These are phyloP conservation scores for Metschnikowia lochheadii DNA, from an alignment of 805 yeast genomes.

Conservation along the genomic window DNA sequence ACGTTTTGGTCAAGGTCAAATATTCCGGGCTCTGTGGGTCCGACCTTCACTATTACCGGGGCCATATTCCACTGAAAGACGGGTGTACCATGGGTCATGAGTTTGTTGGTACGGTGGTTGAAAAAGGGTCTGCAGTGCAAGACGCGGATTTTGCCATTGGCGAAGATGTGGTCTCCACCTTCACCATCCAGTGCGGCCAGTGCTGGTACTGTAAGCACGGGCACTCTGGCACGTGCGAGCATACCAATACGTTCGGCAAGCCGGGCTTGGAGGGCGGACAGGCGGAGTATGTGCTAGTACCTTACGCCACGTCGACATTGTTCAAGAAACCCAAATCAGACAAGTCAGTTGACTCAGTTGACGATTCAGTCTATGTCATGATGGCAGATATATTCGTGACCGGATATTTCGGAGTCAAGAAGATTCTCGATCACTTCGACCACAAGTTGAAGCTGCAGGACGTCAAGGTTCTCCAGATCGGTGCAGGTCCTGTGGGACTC, in stretches of 20 bases:
- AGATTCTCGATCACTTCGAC: constrained; percentile 34
- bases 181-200: constrained; percentile 56
- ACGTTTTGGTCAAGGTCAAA: constrained; percentile 45
- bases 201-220: constrained; percentile 59
- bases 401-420: constrained; percentile 55
- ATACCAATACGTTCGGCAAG: constrained; percentile 56
- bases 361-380: constrained; percentile 46
- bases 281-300: constrained; percentile 59
- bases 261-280: constrained; percentile 57
- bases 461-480: constrained; percentile 47
- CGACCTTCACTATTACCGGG: constrained; percentile 53
- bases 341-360: constrained; percentile 19
- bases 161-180: constrained; percentile 40
- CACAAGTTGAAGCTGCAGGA: constrained; percentile 17
- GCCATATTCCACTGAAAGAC: constrained; percentile 39
- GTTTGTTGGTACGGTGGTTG: constrained; percentile 41
- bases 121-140: constrained; percentile 30
- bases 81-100: constrained; percentile 50
- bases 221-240: constrained; percentile 50
- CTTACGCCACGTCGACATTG: constrained; percentile 50
- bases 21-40: constrained; percentile 53
- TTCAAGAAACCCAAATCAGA: constrained; percentile 36
- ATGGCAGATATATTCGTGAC: constrained; percentile 67
- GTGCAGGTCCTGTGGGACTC: constrained; percentile 59
- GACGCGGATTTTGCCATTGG: constrained; percentile 36